Base-by-base conservation (phyloP, 2,329 filamentous ascomycete genomes). In the Diaporthe sp. region DNA sequence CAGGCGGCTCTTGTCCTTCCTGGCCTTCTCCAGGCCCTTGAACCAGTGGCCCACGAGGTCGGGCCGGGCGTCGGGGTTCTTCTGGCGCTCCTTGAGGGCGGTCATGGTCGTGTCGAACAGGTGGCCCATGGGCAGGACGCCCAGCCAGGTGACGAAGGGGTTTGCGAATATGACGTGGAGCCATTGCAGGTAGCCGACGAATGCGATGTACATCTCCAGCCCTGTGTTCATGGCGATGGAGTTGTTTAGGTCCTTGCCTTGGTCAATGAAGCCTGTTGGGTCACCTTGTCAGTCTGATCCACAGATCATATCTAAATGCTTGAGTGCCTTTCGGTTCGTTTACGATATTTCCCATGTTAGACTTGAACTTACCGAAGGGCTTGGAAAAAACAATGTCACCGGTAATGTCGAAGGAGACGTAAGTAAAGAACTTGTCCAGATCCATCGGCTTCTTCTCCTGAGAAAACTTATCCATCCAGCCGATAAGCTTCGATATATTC, bases 341-440 rank as follows among this genome's bases (percentile, higher is more conserved):
- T 2, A 17, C 5, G 4, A 1, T 28, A 13, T 22, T n/a, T n/a
- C 82, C 58, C 76, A 81, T 82, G 9, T 13, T n/a, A 28, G 4
- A 22, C 2, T n/a, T 10, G 1, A n/a, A 60, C 68, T 34, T n/a
- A 58, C 72, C 72, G 46, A 83, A 81, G 51, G 77, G 77, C 71
- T 80, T 80, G n/a, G 80, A 82, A 68, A 82, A 83, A 28, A 81
- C 76, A 42, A 80, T 77, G 65, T 83, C 81, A 15, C 82, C 81
- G 25, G 82, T 77, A n/a, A 82, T 78, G 76, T 84, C 82, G 58
- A 82, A 83, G n/a, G 82, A 79, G 46, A 79, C 81, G 46, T 74
- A 80, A 10, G 79, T 80, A 34, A 79, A 77, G 49, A 75, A 79
- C n/a, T 79, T 77, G 74, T 80, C 77, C 7, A 80, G 71, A 22